Conservation (phyloP, 495 filamentous ascomycete species). For the Chaetomidium leptoderma region DNA sequence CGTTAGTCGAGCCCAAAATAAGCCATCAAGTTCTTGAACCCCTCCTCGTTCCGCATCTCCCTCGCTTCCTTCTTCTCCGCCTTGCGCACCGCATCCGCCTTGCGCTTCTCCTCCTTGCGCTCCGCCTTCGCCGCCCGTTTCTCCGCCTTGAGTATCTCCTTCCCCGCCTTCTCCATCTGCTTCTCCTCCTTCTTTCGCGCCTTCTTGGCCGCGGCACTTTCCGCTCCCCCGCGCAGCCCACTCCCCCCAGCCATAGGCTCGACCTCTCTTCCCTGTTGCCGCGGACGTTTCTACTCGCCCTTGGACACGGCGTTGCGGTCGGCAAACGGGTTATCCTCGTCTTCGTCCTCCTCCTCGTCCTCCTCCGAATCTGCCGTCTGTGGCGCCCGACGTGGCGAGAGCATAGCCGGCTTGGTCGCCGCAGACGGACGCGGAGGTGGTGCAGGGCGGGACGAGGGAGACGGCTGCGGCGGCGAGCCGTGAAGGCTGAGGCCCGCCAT, state of each 20-base stretch:
- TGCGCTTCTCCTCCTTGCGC: neutral
- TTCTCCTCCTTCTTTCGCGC: neutral
- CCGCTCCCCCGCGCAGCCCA: neutral
- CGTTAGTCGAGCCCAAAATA: neutral
- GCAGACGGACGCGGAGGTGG: constrained; percentile 42
- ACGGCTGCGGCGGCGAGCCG: constrained; percentile 33
- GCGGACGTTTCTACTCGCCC: constrained; percentile 1
- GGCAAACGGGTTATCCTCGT: constrained; percentile 70
- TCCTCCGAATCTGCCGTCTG: constrained; percentile 16
- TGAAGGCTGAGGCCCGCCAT: constrained; percentile 41
- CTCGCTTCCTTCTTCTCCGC: neutral
- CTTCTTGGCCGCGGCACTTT: neutral
- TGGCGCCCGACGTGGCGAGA: constrained; percentile 25
- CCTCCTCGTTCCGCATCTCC: neutral
- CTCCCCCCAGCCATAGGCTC: too few species aligned
- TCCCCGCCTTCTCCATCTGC: neutral
- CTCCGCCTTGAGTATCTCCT: neutral
- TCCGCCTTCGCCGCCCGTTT: neutral
- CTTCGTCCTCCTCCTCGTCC: constrained; percentile 47
- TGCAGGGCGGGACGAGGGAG: constrained; percentile 34
- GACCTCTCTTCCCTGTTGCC: neutral
- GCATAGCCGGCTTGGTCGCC: constrained; percentile 35
- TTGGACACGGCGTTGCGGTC: constrained; percentile 55
- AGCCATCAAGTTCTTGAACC: neutral
- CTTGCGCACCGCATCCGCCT: too few species aligned